Conservation (phyloP, 345 rosid genomes). For the Populus ilicifolia region DNA sequence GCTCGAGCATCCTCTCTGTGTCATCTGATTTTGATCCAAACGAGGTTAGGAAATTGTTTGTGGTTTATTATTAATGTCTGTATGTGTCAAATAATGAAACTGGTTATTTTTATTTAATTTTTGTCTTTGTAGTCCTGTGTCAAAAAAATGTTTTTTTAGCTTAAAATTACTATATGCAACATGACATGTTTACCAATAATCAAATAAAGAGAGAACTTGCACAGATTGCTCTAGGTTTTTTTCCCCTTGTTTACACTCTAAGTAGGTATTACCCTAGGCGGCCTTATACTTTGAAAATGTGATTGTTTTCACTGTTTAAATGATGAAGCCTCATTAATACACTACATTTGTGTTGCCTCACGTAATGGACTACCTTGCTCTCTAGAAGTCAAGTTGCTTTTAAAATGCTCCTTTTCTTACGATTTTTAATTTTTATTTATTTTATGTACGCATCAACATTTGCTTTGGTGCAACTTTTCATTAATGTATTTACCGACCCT, state of each 20-base stretch:
- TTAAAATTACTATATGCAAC: background rate
- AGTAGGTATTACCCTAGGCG: background rate
- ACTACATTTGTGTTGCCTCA: too few species aligned
- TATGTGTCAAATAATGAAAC: background rate
- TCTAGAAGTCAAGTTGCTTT: background rate
- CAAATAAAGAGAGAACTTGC: conserved; percentile 83
- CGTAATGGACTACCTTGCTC: background rate
- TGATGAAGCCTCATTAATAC: background rate
- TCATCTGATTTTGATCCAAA: conserved; percentile 88
- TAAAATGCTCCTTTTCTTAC: background rate
- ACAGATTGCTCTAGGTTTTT: conserved; percentile 77
- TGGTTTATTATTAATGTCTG: background rate
- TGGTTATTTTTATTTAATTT: background rate
- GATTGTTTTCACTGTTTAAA: background rate
- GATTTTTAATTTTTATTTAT: too few species aligned
- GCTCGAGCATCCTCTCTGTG: conserved; percentile 87
- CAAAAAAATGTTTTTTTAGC: background rate
- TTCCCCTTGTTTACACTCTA: background rate
- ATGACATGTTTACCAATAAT: conserved; percentile 77
- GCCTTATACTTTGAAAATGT: background rate
- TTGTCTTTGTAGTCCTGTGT: background rate
- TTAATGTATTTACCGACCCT: background rate
- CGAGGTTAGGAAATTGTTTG: conserved; percentile 49
- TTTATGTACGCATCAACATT: background rate
- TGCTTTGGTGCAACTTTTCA: background rate